These are phyloP conservation scores for Galerina marginata DNA, from an alignment of 768 basidiomycete species.

Conservation along the genomic window DNA sequence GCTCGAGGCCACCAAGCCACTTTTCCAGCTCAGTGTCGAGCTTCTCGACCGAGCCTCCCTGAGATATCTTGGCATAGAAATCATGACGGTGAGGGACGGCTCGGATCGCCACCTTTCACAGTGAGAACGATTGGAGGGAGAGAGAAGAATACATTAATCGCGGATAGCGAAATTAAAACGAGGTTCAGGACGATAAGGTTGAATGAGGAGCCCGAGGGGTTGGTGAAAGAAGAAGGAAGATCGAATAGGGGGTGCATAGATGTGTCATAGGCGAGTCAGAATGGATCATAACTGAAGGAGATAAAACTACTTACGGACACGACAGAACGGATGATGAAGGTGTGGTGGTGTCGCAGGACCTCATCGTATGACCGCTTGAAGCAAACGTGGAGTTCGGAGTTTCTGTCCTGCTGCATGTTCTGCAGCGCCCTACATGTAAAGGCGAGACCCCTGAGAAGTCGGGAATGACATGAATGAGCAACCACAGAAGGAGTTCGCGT, in stretches of 20 bases:
- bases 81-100: constrained; percentile 64
- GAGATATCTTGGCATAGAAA: constrained; percentile 67
- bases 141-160: background rate
- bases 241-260: background rate
- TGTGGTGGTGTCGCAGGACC: constrained; percentile 69
- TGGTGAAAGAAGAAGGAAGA: background rate
- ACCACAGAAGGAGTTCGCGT: background rate
- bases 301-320: constrained; percentile 53
- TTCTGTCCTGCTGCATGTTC: constrained; percentile 61
- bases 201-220: background rate
- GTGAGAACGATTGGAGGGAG: background rate
- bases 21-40: constrained; percentile 57
- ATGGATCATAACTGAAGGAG: constrained; percentile 5
- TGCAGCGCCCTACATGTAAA: constrained; percentile 74
- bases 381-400: constrained; percentile 63
- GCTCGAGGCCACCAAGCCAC: constrained; percentile 67
- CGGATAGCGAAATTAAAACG: background rate
- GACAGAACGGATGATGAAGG: constrained; percentile 68
- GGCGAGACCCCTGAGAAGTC: constrained; percentile 57
- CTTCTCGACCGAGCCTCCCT: constrained; percentile 59
- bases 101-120: constrained; percentile 56
- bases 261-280: background rate
- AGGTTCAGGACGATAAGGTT: background rate
- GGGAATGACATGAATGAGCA: background rate
- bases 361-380: constrained; percentile 76